phyloP scores from a whole-genome alignment of 371 early-diverging fungal genomes.

The Umbelopsis sp. region DNA sequence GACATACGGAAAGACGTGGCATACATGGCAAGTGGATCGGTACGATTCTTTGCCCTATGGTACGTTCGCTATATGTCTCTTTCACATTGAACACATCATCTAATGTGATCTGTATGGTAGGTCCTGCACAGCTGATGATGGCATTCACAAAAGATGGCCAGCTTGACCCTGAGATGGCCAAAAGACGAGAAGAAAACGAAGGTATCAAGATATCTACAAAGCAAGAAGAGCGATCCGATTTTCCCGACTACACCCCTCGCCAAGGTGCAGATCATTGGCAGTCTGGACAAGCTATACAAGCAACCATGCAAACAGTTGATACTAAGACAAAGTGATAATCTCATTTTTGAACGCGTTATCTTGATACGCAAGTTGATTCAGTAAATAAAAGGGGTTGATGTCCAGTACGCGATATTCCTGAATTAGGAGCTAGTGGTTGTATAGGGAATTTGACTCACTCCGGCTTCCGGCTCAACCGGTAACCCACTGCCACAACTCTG shows the following conservation, averaged over 20 bases:
- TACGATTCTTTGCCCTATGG: slow-evolving; percentile 18
- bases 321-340: not conserved
- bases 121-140: slow-evolving; percentile 35
- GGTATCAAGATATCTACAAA: slow-evolving; percentile 23
- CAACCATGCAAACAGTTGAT: not conserved
- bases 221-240: slow-evolving; percentile 25
- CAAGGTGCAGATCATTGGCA: slow-evolving; percentile 26
- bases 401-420: no score
- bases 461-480: no score
- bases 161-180: slow-evolving; percentile 20
- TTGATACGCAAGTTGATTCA: no score
- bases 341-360: no score
- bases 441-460: not conserved
- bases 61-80: not conserved
- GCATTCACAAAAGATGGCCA: slow-evolving; percentile 25
- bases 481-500: no score
- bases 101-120: slow-evolving; percentile 19
- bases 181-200: slow-evolving; percentile 22
- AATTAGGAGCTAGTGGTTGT: not conserved
- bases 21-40: slow-evolving; percentile 32
- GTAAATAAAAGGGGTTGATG: no score
- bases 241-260: slow-evolving; percentile 22
- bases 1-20: slow-evolving; percentile 35
- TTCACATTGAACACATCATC: not conserved
- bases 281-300: slow-evolving; percentile 19